Percentiles rank a stretch among this genome's conserved stretches.
phyloP scores from a whole-genome alignment of 202 grass and related monocot genomes.

The Tripidium arundinaceum region DNA sequence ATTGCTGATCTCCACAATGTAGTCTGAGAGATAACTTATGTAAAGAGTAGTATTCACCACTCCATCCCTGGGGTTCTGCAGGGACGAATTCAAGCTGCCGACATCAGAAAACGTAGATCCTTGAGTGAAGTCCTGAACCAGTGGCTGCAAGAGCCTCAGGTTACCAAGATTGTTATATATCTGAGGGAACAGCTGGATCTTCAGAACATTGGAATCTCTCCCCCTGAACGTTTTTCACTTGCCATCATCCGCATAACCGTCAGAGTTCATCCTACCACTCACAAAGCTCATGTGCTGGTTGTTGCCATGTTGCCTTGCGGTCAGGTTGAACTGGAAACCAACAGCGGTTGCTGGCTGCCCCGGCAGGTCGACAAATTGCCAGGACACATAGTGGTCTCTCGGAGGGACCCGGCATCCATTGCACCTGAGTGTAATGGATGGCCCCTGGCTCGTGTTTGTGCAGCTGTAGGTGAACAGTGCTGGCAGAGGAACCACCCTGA shows the following conservation, averaged over 20 bases:
- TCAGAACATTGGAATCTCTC: slow-evolving; percentile 66
- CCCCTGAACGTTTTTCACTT: slow-evolving; percentile 76
- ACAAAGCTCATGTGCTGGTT: slow-evolving; percentile 63
- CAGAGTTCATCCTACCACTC: slow-evolving; percentile 61
- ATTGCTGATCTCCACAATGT: slow-evolving; percentile 77
- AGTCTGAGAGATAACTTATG: slow-evolving; percentile 86
- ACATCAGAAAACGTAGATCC: slow-evolving; percentile 68
- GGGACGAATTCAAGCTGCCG: slow-evolving; percentile 60
- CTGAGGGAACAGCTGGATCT: slow-evolving; percentile 88
- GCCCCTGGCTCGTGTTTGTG: slow-evolving; percentile 70
- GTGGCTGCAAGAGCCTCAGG: slow-evolving; percentile 74
- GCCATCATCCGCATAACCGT: slow-evolving; percentile 46
- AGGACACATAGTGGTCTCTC: slow-evolving; percentile 76
- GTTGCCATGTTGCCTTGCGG: slow-evolving; percentile 54
- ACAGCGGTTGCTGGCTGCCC: slow-evolving; percentile 54
- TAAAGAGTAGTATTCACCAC: slow-evolving; percentile 80
- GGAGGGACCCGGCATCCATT: slow-evolving; percentile 58
- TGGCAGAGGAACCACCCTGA: slow-evolving; percentile 60
- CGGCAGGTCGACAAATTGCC: slow-evolving; percentile 76
- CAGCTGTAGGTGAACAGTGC: slow-evolving; percentile 52
- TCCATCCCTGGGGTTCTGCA: slow-evolving; percentile 63
- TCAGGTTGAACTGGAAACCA: slow-evolving; percentile 84
- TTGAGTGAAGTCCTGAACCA: slow-evolving; percentile 78
- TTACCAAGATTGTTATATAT: slow-evolving; percentile 59
- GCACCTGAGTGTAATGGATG: slow-evolving; percentile 66